Conservation (phyloP, 164 flowering plant genomes). For the Vitis rupestris region DNA sequence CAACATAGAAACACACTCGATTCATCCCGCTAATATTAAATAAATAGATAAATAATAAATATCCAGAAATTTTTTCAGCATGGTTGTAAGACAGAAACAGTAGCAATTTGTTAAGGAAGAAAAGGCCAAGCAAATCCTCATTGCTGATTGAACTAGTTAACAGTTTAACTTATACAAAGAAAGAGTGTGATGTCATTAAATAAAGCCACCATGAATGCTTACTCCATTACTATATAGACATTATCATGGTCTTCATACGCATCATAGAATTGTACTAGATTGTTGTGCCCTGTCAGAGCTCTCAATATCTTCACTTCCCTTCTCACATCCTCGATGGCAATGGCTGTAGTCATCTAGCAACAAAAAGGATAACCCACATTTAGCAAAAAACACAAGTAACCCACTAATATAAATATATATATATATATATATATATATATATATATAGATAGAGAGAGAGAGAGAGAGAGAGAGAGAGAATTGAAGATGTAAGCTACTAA, state of each 20-base stretch:
- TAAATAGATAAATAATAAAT: neutral
- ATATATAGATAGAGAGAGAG: no score
- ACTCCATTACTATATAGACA: constrained; percentile 82
- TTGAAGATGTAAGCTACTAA: neutral
- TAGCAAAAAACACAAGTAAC: neutral
- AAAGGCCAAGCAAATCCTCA: neutral
- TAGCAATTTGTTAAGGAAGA: neutral
- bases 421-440: no score
- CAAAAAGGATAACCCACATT: constrained; percentile 4
- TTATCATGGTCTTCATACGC: constrained; percentile 70
- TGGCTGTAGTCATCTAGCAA: constrained; percentile 70
- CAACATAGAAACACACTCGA: no score
- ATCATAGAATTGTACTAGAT: constrained; percentile 58
- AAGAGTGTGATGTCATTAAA: neutral
- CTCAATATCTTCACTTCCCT: constrained; percentile 75
- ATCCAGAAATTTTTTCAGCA: neutral
- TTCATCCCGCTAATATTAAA: neutral
- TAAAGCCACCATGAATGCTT: constrained; percentile 25
- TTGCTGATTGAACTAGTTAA: no score
- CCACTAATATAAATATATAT: no score
- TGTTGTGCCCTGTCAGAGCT: constrained; percentile 62
- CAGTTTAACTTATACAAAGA: neutral
- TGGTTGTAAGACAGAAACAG: neutral
- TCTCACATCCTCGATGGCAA: constrained; percentile 81
- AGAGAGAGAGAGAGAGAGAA: no score